Conservation (phyloP, 192 early-diverging fungal genomes). For the Allomyces macrogynus region DNA sequence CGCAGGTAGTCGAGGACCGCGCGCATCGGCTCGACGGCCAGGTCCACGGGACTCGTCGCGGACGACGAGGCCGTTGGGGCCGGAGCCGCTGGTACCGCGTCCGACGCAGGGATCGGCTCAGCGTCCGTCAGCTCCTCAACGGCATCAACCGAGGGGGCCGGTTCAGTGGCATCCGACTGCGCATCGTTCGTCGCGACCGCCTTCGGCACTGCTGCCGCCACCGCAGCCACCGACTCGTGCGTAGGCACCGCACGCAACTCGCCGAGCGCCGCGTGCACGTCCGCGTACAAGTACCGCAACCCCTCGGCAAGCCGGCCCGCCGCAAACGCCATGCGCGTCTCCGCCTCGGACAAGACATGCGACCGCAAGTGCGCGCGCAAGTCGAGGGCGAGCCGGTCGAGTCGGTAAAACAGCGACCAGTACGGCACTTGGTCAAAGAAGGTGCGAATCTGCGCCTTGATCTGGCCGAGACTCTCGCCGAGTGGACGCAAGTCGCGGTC, state of each 20-base stretch:
- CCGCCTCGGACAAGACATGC: background rate
- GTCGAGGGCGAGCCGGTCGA: background rate
- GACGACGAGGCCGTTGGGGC: too few relatives aligned
- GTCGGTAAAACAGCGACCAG: background rate
- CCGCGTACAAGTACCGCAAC: background rate
- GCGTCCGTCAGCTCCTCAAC: background rate
- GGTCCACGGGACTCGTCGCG: background rate
- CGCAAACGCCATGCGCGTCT: background rate
- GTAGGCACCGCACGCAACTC: background rate
- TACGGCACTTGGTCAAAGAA: background rate
- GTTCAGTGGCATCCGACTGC: too few relatives aligned
- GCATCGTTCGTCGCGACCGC: background rate
- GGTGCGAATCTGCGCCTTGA: background rate
- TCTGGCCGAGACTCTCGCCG: background rate
- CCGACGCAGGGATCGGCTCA: background rate
- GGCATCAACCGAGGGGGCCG: too few relatives aligned
- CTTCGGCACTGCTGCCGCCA: background rate
- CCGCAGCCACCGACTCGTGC: background rate
- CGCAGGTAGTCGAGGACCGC: background rate
- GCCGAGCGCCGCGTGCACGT: background rate
- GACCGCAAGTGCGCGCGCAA: background rate
- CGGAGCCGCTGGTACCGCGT: too few relatives aligned
- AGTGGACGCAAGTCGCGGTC: background rate
- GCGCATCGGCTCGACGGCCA: background rate
- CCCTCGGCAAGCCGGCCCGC: background rate